Base-by-base conservation (phyloP, 805 yeast genomes). In the Starmerella asiatica region DNA sequence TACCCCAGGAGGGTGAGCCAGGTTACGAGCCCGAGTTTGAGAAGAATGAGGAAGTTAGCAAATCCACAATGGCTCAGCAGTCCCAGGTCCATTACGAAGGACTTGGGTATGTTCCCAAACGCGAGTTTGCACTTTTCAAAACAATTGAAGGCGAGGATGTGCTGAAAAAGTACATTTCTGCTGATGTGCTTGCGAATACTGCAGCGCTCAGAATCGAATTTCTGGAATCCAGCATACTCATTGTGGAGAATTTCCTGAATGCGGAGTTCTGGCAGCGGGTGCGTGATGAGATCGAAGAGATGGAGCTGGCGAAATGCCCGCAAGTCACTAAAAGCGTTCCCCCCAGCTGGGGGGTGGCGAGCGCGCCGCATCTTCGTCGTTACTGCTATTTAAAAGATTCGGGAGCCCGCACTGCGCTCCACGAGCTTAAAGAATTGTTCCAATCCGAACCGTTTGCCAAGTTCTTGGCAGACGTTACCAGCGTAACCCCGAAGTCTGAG, bases 351-450 rank as follows among this genome's bases (percentile, higher is more conserved):
- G 76, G 79, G 46, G 67, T 85, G 30, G 91, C 96, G 1, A 71
- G 79, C 35, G 97, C 98, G 7, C 91, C 96, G 7, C 97, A 88
- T 55, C 84, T 91, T 56, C 86, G 85, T 62, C 65, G 95, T 46
- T 91, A 69, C 55, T 58, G 84, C 65, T 88, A 84, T 56, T 67
- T 86, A 24, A 88, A 88, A 3, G 32, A 32, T 19, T 62, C 64
- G 40, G 55, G 66, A 11, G 53, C 50, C 11, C 62, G 56, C 35
- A 46, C 45, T 12, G 48, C 52, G 2, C 44, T 65, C 56, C 21
- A 24, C 19, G 44, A 49, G 49, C 56, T 86, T 32, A 60, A 71
- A 21, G 72, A 71, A 30, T 68, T 86, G 44, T 63, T 84, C 50
- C 69, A 70, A 49, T 72, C 83, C 14, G 49, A 61, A 2, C 65